Percentiles rank a stretch among this genome's conserved stretches.
These are phyloP conservation scores for Arthroderma sp. DNA, from an alignment of 2,329 filamentous ascomycete genomes.

Conservation along the genomic window DNA sequence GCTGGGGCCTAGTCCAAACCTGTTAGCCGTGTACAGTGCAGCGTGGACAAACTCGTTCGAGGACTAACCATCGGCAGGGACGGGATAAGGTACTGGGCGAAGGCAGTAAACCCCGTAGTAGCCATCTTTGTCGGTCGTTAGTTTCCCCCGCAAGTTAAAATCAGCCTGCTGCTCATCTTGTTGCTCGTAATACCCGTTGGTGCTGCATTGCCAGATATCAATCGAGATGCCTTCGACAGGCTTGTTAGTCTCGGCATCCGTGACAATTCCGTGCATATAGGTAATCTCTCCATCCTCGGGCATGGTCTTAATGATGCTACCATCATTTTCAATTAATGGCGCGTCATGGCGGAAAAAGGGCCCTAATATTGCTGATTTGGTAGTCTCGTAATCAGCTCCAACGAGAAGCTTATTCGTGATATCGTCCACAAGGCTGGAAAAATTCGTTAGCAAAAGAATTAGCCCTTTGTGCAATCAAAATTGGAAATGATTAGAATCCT, in stretches of 20 bases:
- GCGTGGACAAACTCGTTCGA: background rate
- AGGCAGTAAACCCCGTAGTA: constrained; percentile 50
- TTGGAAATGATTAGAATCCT: background rate
- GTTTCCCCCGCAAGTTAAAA: constrained; percentile 61
- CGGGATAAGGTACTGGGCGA: constrained; percentile 45
- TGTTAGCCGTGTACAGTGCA: no score
- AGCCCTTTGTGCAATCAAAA: background rate
- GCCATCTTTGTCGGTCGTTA: constrained; percentile 53
- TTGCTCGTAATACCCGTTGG: constrained; percentile 56
- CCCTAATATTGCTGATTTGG: constrained; percentile 66
- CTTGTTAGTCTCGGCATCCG: constrained; percentile 46
- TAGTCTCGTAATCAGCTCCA: constrained; percentile 42
- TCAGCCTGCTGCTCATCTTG: constrained; percentile 59
- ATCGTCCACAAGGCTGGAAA: constrained; percentile 53
- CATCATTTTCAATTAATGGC: constrained; percentile 55
- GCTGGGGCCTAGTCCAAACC: constrained; percentile 33
- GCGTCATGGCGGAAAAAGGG: constrained; percentile 71
- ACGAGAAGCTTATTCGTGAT: constrained; percentile 57
- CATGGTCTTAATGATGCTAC: constrained; percentile 45
- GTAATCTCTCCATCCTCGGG: constrained; percentile 41
- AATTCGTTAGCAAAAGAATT: constrained; percentile 1
- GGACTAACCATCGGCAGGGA: constrained; percentile 38
- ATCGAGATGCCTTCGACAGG: constrained; percentile 53
- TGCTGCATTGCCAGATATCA: constrained; percentile 68
- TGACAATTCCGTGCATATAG: constrained; percentile 51